phyloP scores from a whole-genome alignment of 257 asterid species.

The Rubia yunnanensis region DNA sequence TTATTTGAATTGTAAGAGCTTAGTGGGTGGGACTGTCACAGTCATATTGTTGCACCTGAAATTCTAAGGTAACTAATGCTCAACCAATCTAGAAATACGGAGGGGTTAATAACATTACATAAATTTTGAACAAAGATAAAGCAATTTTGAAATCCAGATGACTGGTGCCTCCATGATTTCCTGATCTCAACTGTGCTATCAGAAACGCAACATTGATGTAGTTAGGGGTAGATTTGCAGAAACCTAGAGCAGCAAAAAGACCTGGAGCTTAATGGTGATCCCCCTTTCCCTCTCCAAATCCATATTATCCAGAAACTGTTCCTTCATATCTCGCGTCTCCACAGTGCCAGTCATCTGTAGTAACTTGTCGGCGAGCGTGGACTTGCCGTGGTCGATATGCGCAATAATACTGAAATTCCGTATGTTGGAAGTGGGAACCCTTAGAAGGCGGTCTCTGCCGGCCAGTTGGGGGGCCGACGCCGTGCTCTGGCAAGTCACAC shows the following conservation, averaged over 20 bases:
- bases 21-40: too few relatives aligned
- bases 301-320: slow-evolving; percentile 96
- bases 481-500: neutral
- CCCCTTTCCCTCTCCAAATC: slow-evolving; percentile 99
- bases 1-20: too few relatives aligned
- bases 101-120: too few relatives aligned
- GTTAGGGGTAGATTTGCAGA: too few relatives aligned
- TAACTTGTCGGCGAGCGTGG: slow-evolving; percentile 92
- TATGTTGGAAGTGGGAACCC: slow-evolving; percentile 27
- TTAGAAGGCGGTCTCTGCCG: neutral
- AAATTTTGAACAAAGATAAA: too few relatives aligned
- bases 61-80: too few relatives aligned
- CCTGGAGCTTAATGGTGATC: slow-evolving; percentile 97
- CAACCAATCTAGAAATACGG: too few relatives aligned
- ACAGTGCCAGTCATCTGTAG: slow-evolving; percentile 95
- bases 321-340: slow-evolving; percentile 91
- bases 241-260: slow-evolving; percentile 13
- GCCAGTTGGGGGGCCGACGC: neutral
- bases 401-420: slow-evolving; percentile 94
- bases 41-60: too few relatives aligned
- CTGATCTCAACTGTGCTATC: too few relatives aligned
- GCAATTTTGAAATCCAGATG: too few relatives aligned
- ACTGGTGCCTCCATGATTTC: neutral
- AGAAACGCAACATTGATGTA: too few relatives aligned
- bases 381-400: slow-evolving; percentile 95